phyloP scores from a whole-genome alignment of 2,329 filamentous ascomycete species.

The Fusarium odoratissimum region DNA sequence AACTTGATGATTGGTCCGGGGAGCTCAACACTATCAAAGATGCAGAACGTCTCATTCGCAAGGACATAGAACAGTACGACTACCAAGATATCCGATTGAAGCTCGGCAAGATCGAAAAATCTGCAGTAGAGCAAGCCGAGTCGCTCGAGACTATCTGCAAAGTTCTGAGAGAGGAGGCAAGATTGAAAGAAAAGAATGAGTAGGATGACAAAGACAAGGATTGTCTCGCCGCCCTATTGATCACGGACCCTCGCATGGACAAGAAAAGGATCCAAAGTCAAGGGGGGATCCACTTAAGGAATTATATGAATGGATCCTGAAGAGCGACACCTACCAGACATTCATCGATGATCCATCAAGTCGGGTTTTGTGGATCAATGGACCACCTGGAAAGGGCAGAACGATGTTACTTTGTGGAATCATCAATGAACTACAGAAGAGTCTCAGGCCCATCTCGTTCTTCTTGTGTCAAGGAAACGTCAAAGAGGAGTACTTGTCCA shows the following conservation, averaged over 20 bases:
- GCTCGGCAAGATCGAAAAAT: rapidly evolving
- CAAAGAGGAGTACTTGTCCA: not conserved
- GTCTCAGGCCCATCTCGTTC: rapidly evolving
- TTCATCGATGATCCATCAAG: rapidly evolving
- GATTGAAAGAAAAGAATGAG: rapidly evolving
- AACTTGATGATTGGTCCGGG: not conserved
- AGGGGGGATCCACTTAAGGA: rapidly evolving
- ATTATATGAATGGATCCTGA: not conserved
- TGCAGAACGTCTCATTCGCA: rapidly evolving
- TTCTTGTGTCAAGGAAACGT: rapidly evolving
- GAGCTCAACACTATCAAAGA: not conserved
- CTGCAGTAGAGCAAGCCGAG: rapidly evolving
- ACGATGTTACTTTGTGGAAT: rapidly evolving
- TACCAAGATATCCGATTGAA: rapidly evolving
- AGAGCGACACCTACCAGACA: rapidly evolving
- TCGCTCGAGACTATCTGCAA: rapidly evolving
- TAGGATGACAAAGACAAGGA: not conserved
- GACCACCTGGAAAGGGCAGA: not conserved
- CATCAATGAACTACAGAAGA: rapidly evolving
- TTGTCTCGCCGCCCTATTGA: rapidly evolving
- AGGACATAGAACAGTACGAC: not conserved
- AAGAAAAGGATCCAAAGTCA: not conserved
- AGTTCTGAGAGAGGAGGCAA: rapidly evolving
- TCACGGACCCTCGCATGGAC: not conserved
- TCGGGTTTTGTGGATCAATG: rapidly evolving